These are phyloP conservation scores for Harringtonia lauricola DNA, from an alignment of 2,329 filamentous ascomycete species.

Conservation along the genomic window DNA sequence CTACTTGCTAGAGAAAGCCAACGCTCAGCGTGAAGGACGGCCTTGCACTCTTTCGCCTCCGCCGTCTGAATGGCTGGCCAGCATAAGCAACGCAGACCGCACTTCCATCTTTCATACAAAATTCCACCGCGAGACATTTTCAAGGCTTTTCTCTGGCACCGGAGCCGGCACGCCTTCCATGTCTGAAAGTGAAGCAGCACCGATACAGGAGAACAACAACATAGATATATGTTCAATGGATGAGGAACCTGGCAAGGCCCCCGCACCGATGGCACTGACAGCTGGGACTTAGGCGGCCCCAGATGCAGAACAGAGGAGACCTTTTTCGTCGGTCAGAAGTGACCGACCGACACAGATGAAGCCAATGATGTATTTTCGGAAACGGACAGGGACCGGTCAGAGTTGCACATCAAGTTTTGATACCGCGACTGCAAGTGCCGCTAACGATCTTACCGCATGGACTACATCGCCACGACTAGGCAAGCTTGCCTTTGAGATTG, in stretches of 20 bases:
- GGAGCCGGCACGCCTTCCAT: too few species aligned
- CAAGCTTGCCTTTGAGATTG: conserved; percentile 10
- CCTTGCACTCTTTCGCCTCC: conserved; percentile 6
- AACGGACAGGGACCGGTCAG: too few species aligned
- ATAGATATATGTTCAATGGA: not conserved
- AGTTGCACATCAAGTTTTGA: too few species aligned
- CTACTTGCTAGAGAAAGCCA: conserved; percentile 10
- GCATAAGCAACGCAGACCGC: not conserved
- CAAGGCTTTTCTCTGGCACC: not conserved
- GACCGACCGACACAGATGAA: not conserved
- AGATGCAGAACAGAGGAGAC: not conserved
- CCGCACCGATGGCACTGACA: not conserved
- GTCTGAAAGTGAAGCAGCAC: too few species aligned
- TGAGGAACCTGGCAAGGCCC: not conserved
- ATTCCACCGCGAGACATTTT: not conserved
- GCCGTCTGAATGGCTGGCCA: conserved; percentile 2
- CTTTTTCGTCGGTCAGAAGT: too few species aligned
- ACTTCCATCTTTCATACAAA: not conserved
- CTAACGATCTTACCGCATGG: not conserved
- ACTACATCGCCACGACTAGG: conserved; percentile 6
- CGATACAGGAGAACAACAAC: too few species aligned
- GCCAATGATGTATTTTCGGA: too few species aligned
- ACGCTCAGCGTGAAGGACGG: conserved; percentile 7
- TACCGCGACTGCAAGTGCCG: too few species aligned
- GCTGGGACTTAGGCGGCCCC: conserved; percentile 3